Evolutionary conservation across 2,329 filamentous ascomycete species (phyloP), one percentile per base, ranked within the genome.

Genomic region (Trichocomaceae sp.): DNA sequence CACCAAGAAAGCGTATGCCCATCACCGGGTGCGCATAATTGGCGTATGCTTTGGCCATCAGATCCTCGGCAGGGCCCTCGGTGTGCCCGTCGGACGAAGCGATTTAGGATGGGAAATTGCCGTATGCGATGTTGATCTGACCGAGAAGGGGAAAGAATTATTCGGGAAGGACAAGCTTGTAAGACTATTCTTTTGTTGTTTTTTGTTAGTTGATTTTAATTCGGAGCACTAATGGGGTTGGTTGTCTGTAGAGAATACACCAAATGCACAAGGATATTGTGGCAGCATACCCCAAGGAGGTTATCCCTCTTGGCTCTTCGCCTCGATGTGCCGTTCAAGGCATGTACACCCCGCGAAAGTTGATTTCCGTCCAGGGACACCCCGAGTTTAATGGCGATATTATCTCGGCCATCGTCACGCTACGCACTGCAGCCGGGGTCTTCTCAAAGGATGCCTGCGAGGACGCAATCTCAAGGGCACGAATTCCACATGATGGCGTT

Each of bases 1-100:
- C 64, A 83, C 81, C 0, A 74, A 77, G 50, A 75, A 78, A 60
- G 76, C 87, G 2, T 76, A 88, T 33, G 75, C 77, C 12, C 79
- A 85, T 59, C 75, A 79, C 23, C 76, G 83, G 0, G 81, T 93
- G 7, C 80, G 83, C 35, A 72, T 91, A n/a, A 77, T 95, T 15
- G 90, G 89, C 10, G 79, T 93, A 15, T 95, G 90, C 71, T 95
- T 92, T 69, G 90, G 90, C 5, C 90, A 95, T 68, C 89, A 95
- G 74, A 90, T 95, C 63, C 74, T 93, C 44, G 88, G 81, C 1
- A 79, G 89, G 51, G 87, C 88, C 1, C 67, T 91, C 61, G 87
- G 83, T 3, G 79, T 74, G 19, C 79, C 81, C 62, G 86, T 95
- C 2, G 84, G 78, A 35, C 75, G 83, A 52, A 88, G 82, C 66